Evolutionary conservation across 331 rosid species (phyloP).

Genomic region (Malus hybrid): DNA sequence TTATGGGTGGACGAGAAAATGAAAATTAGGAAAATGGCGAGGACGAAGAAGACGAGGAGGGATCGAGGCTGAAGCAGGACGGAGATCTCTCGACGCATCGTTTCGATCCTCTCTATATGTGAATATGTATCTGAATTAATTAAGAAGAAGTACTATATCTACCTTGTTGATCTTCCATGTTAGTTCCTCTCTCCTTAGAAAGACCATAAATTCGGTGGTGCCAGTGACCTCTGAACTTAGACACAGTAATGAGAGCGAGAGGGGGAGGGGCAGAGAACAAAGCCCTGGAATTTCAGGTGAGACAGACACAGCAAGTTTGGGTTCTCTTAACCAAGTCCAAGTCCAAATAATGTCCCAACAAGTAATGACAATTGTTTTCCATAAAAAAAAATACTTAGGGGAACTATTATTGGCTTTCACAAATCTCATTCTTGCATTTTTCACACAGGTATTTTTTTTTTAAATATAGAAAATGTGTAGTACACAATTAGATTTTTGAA

Average conservation of each 20-base stretch:
- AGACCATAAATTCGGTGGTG: not conserved
- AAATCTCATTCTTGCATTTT: no score
- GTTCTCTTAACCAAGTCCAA: not conserved
- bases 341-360: no score
- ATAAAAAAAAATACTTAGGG: no score
- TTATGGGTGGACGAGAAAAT: constrained; percentile 30
- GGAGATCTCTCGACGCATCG: constrained; percentile 61
- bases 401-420: no score
- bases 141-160: not conserved
- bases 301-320: not conserved
- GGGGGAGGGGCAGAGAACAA: not conserved
- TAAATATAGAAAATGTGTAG: no score
- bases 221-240: not conserved
- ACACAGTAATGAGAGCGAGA: not conserved
- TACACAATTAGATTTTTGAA: no score
- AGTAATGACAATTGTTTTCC: no score
- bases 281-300: not conserved
- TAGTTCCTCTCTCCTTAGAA: not conserved
- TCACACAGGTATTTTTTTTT: no score
- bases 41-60: constrained; percentile 47
- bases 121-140: constrained; percentile 1
- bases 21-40: constrained; percentile 50
- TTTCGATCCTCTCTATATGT: constrained; percentile 1
- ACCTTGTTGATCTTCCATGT: constrained; percentile 19
- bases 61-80: constrained; percentile 54